phyloP scores from a whole-genome alignment of 495 filamentous ascomycete genomes.

The Astrothelium subdiscretum region DNA sequence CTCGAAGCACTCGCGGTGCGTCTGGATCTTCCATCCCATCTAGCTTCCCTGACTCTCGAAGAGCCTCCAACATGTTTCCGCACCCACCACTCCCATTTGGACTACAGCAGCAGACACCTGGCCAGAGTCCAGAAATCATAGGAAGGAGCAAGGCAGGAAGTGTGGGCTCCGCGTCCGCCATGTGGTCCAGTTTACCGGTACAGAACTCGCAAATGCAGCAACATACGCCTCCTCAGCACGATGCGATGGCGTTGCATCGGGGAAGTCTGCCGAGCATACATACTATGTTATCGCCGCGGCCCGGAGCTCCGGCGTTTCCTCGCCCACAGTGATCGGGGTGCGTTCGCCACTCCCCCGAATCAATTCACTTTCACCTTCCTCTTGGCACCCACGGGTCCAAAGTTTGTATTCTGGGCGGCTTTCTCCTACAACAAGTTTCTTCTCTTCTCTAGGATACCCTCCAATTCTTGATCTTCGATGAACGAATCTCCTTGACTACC shows the following conservation, averaged over 20 bases:
- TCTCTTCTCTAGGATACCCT: neutral
- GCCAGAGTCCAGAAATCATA: neutral
- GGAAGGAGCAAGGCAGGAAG: neutral
- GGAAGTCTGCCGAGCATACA: constrained; percentile 4
- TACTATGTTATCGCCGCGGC: constrained; percentile 2
- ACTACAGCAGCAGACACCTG: neutral
- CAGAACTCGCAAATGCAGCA: neutral
- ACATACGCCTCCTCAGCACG: neutral
- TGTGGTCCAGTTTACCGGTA: neutral
- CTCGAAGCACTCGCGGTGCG: neutral
- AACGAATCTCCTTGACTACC: neutral
- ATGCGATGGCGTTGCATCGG: neutral
- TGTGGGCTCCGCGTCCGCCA: neutral
- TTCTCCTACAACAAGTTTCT: neutral
- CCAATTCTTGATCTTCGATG: neutral
- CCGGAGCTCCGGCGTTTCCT: neutral
- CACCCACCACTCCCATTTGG: neutral
- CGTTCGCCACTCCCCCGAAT: neutral
- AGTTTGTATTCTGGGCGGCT: neutral
- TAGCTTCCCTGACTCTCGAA: neutral
- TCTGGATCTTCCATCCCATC: neutral
- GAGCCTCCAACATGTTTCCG: neutral
- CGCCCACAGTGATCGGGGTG: neutral
- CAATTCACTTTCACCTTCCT: neutral
- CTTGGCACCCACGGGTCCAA: neutral